phyloP scores from a whole-genome alignment of 2,329 filamentous ascomycete species.

The Torrubiella hemipterigena region DNA sequence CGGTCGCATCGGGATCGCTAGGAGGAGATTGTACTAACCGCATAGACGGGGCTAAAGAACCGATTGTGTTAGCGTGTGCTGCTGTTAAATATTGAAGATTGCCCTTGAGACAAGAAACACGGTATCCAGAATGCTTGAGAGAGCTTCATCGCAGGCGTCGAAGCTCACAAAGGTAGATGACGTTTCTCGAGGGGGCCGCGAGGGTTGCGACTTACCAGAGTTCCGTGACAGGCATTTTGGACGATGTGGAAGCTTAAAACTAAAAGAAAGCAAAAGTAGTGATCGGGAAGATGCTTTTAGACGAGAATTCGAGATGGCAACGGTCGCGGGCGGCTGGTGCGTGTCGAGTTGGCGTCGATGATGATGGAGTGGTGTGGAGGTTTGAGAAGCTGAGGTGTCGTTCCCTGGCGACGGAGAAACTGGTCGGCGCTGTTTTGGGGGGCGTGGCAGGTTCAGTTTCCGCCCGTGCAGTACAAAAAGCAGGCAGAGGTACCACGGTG shows the following conservation, averaged over 20 bases:
- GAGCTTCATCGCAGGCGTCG: too few species aligned
- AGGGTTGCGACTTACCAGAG: constrained; percentile 61
- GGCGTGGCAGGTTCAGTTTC: too few species aligned
- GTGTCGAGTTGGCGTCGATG: constrained; percentile 4
- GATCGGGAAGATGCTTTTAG: background rate
- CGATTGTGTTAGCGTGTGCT: constrained; percentile 29
- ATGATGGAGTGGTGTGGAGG: constrained; percentile 5
- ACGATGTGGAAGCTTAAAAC: constrained; percentile 17
- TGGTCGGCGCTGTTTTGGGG: too few species aligned
- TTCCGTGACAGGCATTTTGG: constrained; percentile 67
- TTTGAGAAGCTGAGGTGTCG: constrained; percentile 21
- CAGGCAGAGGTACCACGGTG: too few species aligned
- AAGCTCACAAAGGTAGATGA: too few species aligned
- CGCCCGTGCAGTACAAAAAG: too few species aligned
- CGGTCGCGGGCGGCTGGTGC: constrained; percentile 9
- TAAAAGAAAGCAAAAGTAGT: constrained; percentile 9
- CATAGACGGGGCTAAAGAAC: constrained; percentile 77
- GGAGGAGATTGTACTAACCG: constrained; percentile 58
- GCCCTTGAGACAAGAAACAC: constrained; percentile 5
- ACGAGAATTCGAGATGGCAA: constrained; percentile 4
- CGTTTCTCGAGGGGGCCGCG: constrained; percentile 8
- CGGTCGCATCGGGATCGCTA: constrained; percentile 6
- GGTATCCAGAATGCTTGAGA: background rate
- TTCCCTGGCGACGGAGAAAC: constrained; percentile 24
- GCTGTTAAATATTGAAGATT: background rate